Evolutionary conservation across 2,329 filamentous ascomycete genomes (phyloP), one percentile per base, ranked within the genome.

Genomic region (Aspergillus brasiliensis): DNA sequence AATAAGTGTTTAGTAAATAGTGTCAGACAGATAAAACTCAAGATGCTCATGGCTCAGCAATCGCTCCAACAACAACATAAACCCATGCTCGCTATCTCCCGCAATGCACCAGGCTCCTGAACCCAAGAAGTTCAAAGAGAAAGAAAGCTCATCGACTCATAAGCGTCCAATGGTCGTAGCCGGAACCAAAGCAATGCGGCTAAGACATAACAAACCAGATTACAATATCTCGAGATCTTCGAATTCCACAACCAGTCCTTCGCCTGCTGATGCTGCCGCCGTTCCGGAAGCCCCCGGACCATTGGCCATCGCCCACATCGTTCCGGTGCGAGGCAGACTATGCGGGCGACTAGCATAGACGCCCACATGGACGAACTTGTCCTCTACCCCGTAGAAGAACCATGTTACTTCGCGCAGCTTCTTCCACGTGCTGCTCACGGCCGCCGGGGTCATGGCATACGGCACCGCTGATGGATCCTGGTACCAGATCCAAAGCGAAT

Each of bases 331-430:
- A 44, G 70, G 68, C 61, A 84, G 74, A 66, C 80, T 83, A 47
- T 81, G 81, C 55, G 84, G 84, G 27, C 84, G 77, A 67, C 80
- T 82, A 25, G 83, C 84, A 75, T 86, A 86, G 40, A 85, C 84
- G 2, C 84, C 84, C 23, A 86, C 83, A 65, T 83, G 78, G 21
- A 86, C 78, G 25, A 78, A 82, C 68, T 86, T 86, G 63, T 85
- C 82, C 63, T 86, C 83, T 11, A 85, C 81, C 7, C 82, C 83
- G 72, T 81, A 85, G 68, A 86, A 86, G 71, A 86, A 86, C 79
- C 82, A 85, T n/a, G 82, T 84, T 27, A 86, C 82, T 71, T 86
- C 84, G 5, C 84, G 71, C 65, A 86, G 70, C 70, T 86, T 86
- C 73, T 82, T 84, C 84, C 84, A 86, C 19, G 76, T 74, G 55